Evolutionary conservation across 208 protist genomes (phyloP).

Genomic region (Acanthamoeba polyphaga): DNA sequence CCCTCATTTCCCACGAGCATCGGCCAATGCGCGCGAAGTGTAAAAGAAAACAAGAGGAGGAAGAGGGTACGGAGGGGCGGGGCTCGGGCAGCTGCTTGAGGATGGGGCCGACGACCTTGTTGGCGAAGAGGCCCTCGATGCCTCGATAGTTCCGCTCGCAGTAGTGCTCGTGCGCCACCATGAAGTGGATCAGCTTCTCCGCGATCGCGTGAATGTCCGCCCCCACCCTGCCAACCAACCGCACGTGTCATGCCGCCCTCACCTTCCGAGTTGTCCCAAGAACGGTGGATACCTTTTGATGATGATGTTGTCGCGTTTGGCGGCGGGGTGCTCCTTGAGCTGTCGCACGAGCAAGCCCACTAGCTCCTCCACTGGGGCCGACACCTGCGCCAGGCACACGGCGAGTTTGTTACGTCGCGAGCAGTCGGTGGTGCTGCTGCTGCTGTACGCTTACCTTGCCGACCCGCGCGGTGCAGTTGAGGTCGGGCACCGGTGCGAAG

Average conservation of each 20-base stretch:
- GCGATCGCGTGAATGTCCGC: conserved; percentile 11
- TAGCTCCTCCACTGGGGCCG: neutral
- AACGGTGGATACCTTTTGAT: neutral
- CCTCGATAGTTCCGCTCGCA: conserved; percentile 55
- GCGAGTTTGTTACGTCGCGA: neutral
- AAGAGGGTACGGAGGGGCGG: neutral
- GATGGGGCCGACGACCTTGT: conserved; percentile 36
- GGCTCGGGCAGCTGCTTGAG: conserved; percentile 38
- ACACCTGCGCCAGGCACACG: neutral
- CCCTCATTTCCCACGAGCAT: too few species aligned
- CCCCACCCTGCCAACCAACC: neutral
- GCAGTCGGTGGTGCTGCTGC: neutral
- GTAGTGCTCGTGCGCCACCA: conserved; percentile 30
- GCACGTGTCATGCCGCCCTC: too few species aligned
- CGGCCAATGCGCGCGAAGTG: neutral
- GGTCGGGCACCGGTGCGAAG: conserved; percentile 9
- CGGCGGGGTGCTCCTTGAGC: conserved; percentile 39
- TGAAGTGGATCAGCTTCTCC: conserved; percentile 64
- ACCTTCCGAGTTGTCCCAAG: neutral
- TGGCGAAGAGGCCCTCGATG: conserved; percentile 51
- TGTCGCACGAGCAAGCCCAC: neutral
- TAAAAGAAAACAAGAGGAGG: neutral
- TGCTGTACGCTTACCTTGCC: neutral
- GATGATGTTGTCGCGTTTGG: neutral
- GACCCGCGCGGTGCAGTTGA: conserved; percentile 24